Evolutionary conservation across 768 basidiomycete genomes (phyloP), one percentile per base, ranked within the genome.

Genomic region (Hypholoma sublateritium): DNA sequence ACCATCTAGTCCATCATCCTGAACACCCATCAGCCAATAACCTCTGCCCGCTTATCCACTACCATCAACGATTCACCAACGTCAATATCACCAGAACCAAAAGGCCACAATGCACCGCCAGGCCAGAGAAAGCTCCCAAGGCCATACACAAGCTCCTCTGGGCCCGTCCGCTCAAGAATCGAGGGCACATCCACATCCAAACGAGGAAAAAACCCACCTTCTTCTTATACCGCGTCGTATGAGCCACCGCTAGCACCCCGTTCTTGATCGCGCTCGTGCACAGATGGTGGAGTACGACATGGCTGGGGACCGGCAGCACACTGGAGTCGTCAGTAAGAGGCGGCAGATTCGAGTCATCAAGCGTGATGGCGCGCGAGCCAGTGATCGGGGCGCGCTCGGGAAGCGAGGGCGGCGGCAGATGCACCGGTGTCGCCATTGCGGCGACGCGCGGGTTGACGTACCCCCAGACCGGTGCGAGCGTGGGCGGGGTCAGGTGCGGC

Each of bases 221-320:
- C 77, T 90, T 85, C 73, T 86, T 79, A 76, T 97, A 98, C 68
- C 95, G 77, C 50, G 88, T 94, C 56, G 95, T 98, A 58, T 86
- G 93, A 24, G 88, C 95, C 5, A 98, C 94, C 37, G 94, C 95
- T 48, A 98, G 72, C 45, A 96, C 93, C 6, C 93, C 95, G 69
- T 95, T 95, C 71, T 86, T 81, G 59, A 98, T 98, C 50, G 95
- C 95, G 65, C 93, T 96, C 59, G 95, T 97, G 59, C 92, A 92
- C 65, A 98, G 73, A 72, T 98, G 95, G 64, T 97, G 94, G 61
- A 98, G 76, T 21, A 98, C 93, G 36, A 93, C 93, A 74, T 98
- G 95, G 36, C 86, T 89, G 19, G 95, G 95, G 19, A 97, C 93
- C 14, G 96, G 89, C 60, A 98, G 72, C 55, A 98, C 93, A 47